These are phyloP conservation scores for Emericellopsis cladophorae DNA, from an alignment of 2,329 filamentous ascomycete genomes.

Conservation along the genomic window DNA sequence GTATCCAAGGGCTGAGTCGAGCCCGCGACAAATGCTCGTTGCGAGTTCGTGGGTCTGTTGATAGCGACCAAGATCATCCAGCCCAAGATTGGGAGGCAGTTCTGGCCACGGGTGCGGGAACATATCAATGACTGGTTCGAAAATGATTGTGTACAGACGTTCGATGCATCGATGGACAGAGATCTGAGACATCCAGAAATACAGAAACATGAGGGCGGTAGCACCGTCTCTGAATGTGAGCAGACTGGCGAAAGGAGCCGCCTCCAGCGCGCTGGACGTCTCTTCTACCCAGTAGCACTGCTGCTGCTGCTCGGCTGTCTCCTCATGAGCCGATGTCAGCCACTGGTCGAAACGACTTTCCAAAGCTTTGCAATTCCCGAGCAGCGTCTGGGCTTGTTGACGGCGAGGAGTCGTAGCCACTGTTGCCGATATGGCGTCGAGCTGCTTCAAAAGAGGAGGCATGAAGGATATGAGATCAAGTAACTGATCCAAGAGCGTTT, in stretches of 20 bases:
- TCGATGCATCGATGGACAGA: constrained; percentile 35
- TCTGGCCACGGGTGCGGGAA: constrained; percentile 25
- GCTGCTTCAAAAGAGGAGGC: constrained; percentile 30
- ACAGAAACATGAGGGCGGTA: constrained; percentile 33
- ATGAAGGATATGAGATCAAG: constrained; percentile 36
- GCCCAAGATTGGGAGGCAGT: constrained; percentile 21
- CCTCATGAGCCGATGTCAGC: constrained; percentile 18
- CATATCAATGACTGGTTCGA: constrained; percentile 27
- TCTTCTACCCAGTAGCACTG: constrained; percentile 27
- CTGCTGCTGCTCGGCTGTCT: constrained; percentile 10
- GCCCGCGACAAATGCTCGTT: constrained; percentile 33
- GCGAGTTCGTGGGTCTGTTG: constrained; percentile 30
- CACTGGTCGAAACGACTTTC: constrained; percentile 35
- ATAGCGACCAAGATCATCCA: constrained; percentile 27
- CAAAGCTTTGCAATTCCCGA: constrained; percentile 32
- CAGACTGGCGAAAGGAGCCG: constrained; percentile 29
- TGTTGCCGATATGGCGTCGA: constrained; percentile 26
- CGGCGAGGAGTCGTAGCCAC: constrained; percentile 27
- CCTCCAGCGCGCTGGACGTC: constrained; percentile 10
- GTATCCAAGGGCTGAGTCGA: constrained; percentile 31
- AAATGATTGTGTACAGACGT: constrained; percentile 27
- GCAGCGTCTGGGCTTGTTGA: constrained; percentile 31
- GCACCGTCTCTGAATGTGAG: constrained; percentile 30
- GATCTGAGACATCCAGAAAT: constrained; percentile 41
- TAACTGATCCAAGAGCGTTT: constrained; percentile 35